Base-by-base conservation (phyloP, 257 asterid species). In the Solanum gracilifrons region DNA sequence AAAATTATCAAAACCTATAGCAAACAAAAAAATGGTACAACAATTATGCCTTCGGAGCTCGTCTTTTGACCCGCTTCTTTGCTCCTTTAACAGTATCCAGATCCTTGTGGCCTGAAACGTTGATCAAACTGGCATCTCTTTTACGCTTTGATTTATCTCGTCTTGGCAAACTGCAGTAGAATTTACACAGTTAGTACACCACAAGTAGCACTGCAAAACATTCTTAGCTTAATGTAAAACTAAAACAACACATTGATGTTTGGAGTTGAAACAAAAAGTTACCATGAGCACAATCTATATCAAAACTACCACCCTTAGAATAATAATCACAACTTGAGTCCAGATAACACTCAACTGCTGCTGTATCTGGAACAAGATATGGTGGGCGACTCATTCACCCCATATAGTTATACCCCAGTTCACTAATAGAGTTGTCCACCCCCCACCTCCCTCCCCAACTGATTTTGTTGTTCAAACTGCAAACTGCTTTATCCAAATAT, bases 141-240 rank as follows among this genome's bases (percentile, higher is more conserved):
- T 80, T 91, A 75, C 88, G 88, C 87, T 90, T 91, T 31, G 51
- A 82, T 36, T 64, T 87, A 83, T 82, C 88, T 86, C 27, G 89
- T 90, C 83, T 90, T 8, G 87, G 87, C 89, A 89, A 86, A 87
- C 98, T 94, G 94, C 94, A 75, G 33, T 37, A 73, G 66, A 41
- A 55, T n/a, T 25, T 68, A 72, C 27, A 11, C 37, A 82, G 35
- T 20, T 8, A 87, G 46, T 68, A 80, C 46, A 21, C 18, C 60
- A 25, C 55, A 41, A 29, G 51, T 43, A 69, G 48, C 69, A 32
- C 32, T 16, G 60, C 39, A 33, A 43, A 39, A 31, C 5, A 29
- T 18, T 37, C 13, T 27, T 23, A 35, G 62, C 27, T 11, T 21
- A 13, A 84, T 13, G n/a, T 43, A 48, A 29, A 72, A 13, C 23